These are phyloP conservation scores for Pezicula radicicola DNA, from an alignment of 2,329 filamentous ascomycete genomes.

Conservation along the genomic window DNA sequence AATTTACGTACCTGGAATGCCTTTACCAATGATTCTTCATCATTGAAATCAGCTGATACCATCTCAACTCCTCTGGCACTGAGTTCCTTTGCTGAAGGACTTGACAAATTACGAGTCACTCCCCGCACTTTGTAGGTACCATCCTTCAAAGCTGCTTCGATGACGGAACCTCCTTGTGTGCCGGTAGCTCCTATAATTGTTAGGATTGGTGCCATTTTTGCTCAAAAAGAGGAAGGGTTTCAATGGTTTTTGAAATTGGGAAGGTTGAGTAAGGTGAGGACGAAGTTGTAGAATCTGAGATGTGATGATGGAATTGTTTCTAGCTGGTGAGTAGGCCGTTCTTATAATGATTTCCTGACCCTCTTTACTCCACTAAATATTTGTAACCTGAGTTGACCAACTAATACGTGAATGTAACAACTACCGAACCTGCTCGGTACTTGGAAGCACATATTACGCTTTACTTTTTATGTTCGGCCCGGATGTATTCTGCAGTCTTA, in stretches of 20 bases:
- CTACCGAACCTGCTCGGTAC: too few relatives aligned
- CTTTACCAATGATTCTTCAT: conserved; percentile 30
- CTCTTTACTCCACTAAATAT: too few relatives aligned
- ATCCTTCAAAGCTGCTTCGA: conserved; percentile 36
- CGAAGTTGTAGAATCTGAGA: too few relatives aligned
- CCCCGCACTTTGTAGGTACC: conserved; percentile 39
- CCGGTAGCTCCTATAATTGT: conserved; percentile 42
- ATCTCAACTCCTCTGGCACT: conserved; percentile 36
- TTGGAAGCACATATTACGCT: too few relatives aligned
- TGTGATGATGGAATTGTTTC: too few relatives aligned
- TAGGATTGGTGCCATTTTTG: conserved; percentile 33
- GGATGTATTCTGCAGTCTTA: too few relatives aligned
- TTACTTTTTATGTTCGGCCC: too few relatives aligned
- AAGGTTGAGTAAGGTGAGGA: neutral
- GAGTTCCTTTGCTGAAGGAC: conserved; percentile 37
- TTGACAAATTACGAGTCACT: conserved; percentile 39
- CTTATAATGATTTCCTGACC: too few relatives aligned
- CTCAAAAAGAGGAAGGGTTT: neutral
- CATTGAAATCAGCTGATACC: conserved; percentile 37
- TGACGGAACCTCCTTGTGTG: conserved; percentile 45
- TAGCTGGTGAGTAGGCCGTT: too few relatives aligned
- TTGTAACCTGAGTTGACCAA: too few relatives aligned
- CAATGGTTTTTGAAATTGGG: neutral
- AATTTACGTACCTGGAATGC: conserved; percentile 30
- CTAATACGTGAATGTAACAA: too few relatives aligned